Percentiles rank a stretch among this genome's conserved stretches.
Conservation (phyloP, 768 basidiomycete genomes). For the Phlebiopsis flavidoalba region DNA sequence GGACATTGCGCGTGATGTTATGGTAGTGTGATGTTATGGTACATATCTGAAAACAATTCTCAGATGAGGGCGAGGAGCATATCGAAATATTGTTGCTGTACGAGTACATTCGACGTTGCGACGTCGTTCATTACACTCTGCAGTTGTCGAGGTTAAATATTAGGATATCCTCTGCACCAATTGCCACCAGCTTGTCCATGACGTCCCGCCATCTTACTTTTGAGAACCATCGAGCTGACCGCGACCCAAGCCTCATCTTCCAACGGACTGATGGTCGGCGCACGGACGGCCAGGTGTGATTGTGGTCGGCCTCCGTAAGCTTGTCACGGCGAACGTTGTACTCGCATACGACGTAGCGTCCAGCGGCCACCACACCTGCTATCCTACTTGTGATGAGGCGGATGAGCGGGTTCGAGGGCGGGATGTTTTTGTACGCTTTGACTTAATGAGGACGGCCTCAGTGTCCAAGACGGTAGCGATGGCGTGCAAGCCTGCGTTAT, state of each 20-base stretch:
- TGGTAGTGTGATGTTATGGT: not conserved
- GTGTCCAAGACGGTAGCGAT: slow-evolving; percentile 84
- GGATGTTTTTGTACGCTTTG: slow-evolving; percentile 58
- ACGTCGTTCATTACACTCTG: slow-evolving; percentile 53
- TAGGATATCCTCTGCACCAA: slow-evolving; percentile 89
- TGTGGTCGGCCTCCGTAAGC: slow-evolving; percentile 52
- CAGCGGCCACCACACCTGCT: slow-evolving; percentile 85
- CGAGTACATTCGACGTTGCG: not conserved
- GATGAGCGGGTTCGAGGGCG: slow-evolving; percentile 60
- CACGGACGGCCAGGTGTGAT: slow-evolving; percentile 88
- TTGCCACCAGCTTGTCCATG: slow-evolving; percentile 82
- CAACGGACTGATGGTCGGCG: slow-evolving; percentile 81
- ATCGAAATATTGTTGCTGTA: not conserved
- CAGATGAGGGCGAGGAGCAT: not conserved
- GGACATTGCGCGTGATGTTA: not conserved
- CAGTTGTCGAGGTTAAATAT: slow-evolving; percentile 92
- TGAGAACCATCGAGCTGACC: slow-evolving; percentile 90
- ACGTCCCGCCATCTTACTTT: slow-evolving; percentile 68
- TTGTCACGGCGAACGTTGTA: slow-evolving; percentile 80
- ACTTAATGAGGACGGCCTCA: slow-evolving; percentile 92
- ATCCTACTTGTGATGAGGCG: slow-evolving; percentile 81
- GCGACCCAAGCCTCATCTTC: slow-evolving; percentile 88
- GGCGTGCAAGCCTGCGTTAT: slow-evolving; percentile 90
- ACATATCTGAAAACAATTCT: not conserved
- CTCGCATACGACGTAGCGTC: slow-evolving; percentile 83